These are phyloP conservation scores for Corallochytrium limacisporum DNA, from an alignment of 78 protist species.

Conservation along the genomic window DNA sequence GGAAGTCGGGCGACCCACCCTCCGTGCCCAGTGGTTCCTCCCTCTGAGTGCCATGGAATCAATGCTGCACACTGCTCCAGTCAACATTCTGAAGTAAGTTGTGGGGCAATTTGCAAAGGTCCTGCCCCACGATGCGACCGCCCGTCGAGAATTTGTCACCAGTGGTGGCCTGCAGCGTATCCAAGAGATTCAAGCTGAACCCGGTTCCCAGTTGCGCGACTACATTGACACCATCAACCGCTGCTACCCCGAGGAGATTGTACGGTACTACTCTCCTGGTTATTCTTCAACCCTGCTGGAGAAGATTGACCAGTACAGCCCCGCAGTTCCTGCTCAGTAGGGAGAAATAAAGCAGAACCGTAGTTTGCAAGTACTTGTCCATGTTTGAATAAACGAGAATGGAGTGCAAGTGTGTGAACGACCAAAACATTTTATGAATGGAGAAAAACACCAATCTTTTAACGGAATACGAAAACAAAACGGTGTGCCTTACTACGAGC, in stretches of 20 bases:
- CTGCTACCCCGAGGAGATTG: slow-evolving; percentile 75
- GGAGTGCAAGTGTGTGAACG: no score
- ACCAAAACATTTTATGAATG: no score
- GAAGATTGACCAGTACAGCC: slow-evolving; percentile 35
- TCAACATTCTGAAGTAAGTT: slow-evolving; percentile 48
- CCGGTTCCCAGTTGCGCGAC: slow-evolving; percentile 47
- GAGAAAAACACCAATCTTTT: no score
- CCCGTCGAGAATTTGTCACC: slow-evolving; percentile 59
- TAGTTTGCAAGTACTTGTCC: no score
- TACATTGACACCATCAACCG: slow-evolving; percentile 50
- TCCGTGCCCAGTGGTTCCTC: no score
- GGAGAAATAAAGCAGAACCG: no score
- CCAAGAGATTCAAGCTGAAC: slow-evolving; percentile 59
- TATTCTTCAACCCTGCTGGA: slow-evolving; percentile 40
- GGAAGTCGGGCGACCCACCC: no score
- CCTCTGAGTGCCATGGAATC: no score
- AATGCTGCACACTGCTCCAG: slow-evolving; percentile 53
- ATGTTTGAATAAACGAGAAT: no score
- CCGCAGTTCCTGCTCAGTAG: no score
- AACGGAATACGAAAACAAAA: no score
- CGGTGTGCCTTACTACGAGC: no score
- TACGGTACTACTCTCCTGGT: slow-evolving; percentile 70
- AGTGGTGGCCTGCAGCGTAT: slow-evolving; percentile 36
- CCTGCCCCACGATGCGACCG: slow-evolving; percentile 60
- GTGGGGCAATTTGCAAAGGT: slow-evolving; percentile 81